A percentile compares a stretch with the other conserved stretches of the same genome.
These are phyloP conservation scores for Globisporangium paddicum DNA, from an alignment of 352 stramenopile species.

Conservation along the genomic window DNA sequence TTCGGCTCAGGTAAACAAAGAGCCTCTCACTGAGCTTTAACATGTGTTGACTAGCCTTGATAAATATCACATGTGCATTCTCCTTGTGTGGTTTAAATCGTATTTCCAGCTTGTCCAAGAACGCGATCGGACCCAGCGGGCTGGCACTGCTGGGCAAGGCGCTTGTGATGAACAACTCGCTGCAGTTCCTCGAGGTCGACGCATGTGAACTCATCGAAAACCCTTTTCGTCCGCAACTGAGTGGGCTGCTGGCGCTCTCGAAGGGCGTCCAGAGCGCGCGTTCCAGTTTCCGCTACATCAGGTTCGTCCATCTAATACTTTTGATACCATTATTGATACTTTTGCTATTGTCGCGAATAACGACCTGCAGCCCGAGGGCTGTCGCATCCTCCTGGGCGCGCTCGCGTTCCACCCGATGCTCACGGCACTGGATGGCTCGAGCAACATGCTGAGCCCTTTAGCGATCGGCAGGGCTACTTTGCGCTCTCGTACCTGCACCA, in stretches of 20 bases:
- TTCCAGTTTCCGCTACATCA: constrained; percentile 43
- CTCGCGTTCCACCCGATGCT: constrained; percentile 51
- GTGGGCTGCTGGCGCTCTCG: constrained; percentile 42
- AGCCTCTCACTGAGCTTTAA: background rate
- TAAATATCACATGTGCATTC: background rate
- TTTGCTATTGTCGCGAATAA: constrained; percentile 28
- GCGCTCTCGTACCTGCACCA: constrained; percentile 47
- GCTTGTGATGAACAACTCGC: constrained; percentile 56
- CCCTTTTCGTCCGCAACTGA: constrained; percentile 40
- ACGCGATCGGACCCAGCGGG: constrained; percentile 36
- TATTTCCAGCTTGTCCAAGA: constrained; percentile 41
- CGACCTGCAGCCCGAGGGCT: constrained; percentile 48
- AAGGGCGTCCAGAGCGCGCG: constrained; percentile 56
- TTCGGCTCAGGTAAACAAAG: constrained; percentile 31
- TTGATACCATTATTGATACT: background rate
- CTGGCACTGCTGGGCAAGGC: constrained; percentile 37
- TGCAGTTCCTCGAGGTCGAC: constrained; percentile 57
- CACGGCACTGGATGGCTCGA: constrained; percentile 49
- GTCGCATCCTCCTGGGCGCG: constrained; percentile 41
- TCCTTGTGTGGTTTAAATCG: too few relatives aligned
- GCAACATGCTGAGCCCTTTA: constrained; percentile 49
- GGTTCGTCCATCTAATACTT: constrained; percentile 22
- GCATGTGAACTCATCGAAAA: constrained; percentile 46
- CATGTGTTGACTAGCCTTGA: background rate
- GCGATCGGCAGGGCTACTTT: constrained; percentile 46